Evolutionary conservation across 2,329 filamentous ascomycete genomes (phyloP).

Genomic region (Cytospora paraplurivora): DNA sequence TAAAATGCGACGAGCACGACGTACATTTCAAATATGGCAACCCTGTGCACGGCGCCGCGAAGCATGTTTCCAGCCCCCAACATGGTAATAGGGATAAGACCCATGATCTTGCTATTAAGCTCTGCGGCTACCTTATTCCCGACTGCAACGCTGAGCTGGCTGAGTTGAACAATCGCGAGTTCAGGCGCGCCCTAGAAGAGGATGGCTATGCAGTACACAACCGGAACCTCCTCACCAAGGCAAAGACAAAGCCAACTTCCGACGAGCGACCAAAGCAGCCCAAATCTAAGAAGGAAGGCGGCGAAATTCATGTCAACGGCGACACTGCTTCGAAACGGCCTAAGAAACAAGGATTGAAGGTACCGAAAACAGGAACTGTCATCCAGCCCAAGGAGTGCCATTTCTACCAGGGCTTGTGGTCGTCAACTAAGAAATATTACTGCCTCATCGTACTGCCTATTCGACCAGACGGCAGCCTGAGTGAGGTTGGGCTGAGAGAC

Average conservation of each 20-base stretch:
- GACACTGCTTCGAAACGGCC: constrained; percentile 4
- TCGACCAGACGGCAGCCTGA: constrained; percentile 21
- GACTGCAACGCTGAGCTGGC: constrained; percentile 38
- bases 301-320: constrained; percentile 19
- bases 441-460: constrained; percentile 43
- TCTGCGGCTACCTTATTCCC: constrained; percentile 40
- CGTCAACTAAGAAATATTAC: constrained; percentile 35
- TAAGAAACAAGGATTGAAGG: constrained; percentile 5
- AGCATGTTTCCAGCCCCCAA: constrained; percentile 39
- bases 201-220: constrained; percentile 37
- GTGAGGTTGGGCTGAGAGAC: constrained; percentile 26
- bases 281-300: constrained; percentile 6
- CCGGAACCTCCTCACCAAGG: constrained; percentile 26
- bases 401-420: constrained; percentile 41
- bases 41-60: constrained; percentile 42
- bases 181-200: constrained; percentile 34
- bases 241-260: constrained; percentile 16
- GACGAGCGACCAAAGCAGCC: constrained; percentile 22
- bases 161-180: constrained; percentile 39
- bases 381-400: constrained; percentile 36
- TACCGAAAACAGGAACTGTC: constrained; percentile 24
- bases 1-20: constrained; percentile 43
- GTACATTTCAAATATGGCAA: constrained; percentile 40
- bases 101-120: constrained; percentile 35
- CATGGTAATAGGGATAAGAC: constrained; percentile 39